phyloP scores from a whole-genome alignment of 306 rosid species.

The Cicer arietinum region DNA sequence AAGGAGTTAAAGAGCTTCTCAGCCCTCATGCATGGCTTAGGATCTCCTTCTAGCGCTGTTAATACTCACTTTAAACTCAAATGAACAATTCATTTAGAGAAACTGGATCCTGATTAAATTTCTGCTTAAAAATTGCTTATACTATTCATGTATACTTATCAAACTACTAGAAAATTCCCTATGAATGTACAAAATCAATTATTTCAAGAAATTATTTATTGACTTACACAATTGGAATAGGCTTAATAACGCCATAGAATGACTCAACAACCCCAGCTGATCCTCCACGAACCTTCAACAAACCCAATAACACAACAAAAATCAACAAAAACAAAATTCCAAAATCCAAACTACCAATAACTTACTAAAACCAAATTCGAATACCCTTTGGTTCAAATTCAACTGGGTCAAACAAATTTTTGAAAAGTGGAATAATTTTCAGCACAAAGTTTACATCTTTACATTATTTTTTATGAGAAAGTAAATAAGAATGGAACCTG shows the following conservation, averaged over 20 bases:
- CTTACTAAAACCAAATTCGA: background rate
- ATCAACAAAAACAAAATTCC: constrained; percentile 5
- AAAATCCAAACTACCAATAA: background rate
- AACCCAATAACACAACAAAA: constrained; percentile 26
- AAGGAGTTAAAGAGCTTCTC: no score
- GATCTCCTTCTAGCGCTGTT: no score
- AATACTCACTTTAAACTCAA: background rate
- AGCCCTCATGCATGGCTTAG: no score
- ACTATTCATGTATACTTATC: background rate
- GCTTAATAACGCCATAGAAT: constrained; percentile 81
- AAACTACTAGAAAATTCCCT: background rate
- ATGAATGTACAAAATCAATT: constrained; percentile 6
- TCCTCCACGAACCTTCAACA: constrained; percentile 89
- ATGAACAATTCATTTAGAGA: background rate
- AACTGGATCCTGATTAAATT: background rate
- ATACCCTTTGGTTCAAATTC: constrained; percentile 14
- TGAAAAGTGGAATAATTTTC: background rate
- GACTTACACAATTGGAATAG: constrained; percentile 77
- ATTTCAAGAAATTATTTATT: background rate
- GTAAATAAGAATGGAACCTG: constrained; percentile 59
- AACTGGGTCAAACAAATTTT: background rate
- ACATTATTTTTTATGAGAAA: constrained; percentile 18
- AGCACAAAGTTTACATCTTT: constrained; percentile 11
- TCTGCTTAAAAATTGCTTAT: background rate
- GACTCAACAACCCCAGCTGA: constrained; percentile 87